phyloP scores from a whole-genome alignment of 495 filamentous ascomycete species.

The Podospora didyma region DNA sequence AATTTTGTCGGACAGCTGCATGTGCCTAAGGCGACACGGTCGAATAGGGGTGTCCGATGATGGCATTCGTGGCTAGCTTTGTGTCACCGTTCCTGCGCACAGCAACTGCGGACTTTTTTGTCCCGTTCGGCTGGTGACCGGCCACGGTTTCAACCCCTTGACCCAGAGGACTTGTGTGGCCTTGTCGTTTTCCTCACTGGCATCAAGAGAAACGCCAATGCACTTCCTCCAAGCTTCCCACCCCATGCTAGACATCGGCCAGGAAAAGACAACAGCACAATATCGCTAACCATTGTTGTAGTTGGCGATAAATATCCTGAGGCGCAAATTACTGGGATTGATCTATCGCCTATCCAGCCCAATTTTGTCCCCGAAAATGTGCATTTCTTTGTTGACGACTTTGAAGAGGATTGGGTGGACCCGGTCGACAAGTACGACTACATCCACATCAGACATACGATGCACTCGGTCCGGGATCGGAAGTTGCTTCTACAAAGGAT shows the following conservation, averaged over 20 bases:
- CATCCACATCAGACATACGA: constrained; percentile 49
- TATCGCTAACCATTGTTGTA: constrained; percentile 8
- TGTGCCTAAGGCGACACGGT: not conserved
- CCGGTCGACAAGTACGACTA: constrained; percentile 52
- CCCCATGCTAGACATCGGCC: not conserved
- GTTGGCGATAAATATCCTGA: constrained; percentile 43
- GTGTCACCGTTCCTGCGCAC: not conserved
- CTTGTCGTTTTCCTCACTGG: not conserved
- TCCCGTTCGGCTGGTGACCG: not conserved
- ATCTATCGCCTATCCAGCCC: constrained; percentile 63
- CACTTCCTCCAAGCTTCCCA: no score
- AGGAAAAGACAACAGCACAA: not conserved
- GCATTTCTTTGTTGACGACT: constrained; percentile 59
- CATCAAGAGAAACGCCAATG: not conserved
- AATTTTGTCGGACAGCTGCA: constrained; percentile 5
- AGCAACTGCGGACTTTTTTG: not conserved
- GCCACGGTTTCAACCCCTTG: not conserved
- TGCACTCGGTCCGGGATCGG: constrained; percentile 42
- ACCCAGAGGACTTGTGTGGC: not conserved
- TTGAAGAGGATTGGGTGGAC: constrained; percentile 56
- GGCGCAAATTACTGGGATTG: constrained; percentile 56
- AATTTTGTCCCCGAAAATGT: constrained; percentile 54
- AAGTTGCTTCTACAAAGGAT: constrained; percentile 30
- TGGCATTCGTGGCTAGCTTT: not conserved
- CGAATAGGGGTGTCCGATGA: not conserved